Conservation (phyloP, 177 flowering plant genomes). For the Telopea speciosissima region DNA sequence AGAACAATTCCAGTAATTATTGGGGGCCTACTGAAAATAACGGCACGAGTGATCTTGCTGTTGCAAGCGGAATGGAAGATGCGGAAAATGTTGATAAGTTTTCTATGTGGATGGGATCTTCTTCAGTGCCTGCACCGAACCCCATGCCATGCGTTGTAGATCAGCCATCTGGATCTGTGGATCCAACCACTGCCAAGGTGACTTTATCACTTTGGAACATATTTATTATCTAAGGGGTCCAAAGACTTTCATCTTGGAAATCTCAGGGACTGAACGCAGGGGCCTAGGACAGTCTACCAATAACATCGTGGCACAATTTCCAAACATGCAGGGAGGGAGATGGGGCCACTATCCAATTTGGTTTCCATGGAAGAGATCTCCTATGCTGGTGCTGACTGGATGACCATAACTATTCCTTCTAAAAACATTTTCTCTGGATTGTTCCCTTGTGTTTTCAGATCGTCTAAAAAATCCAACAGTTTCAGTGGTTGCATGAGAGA, state of each 20-base stretch:
- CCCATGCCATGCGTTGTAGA: conserved; percentile 21
- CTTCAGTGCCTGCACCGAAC: conserved; percentile 31
- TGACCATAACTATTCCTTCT: background rate
- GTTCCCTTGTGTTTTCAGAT: background rate
- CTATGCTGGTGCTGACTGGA: background rate
- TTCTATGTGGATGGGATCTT: conserved; percentile 36
- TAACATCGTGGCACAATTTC: background rate
- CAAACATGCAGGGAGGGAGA: conserved; percentile 10
- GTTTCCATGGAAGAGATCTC: conserved; percentile 7
- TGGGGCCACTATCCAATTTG: conserved; percentile 14
- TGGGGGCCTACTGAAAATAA: conserved; percentile 29
- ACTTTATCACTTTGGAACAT: conserved; percentile 1
- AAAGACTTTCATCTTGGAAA: conserved; percentile 4
- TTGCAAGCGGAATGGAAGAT: conserved; percentile 16
- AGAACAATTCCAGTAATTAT: conserved; percentile 24
- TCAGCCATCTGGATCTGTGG: conserved; percentile 28
- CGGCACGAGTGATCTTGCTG: conserved; percentile 21
- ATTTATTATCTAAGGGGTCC: conserved; percentile 4
- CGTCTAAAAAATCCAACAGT: background rate
- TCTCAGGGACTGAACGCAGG: background rate
- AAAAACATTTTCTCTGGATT: conserved; percentile 1
- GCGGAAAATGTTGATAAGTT: conserved; percentile 26
- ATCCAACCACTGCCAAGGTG: conserved; percentile 42
- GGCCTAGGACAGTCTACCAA: conserved; percentile 2
- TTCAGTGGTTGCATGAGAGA: background rate